Evolutionary conservation across 345 rosid genomes (phyloP), one percentile per base, ranked within the genome.

Genomic region (Melaleuca alternifolia): DNA sequence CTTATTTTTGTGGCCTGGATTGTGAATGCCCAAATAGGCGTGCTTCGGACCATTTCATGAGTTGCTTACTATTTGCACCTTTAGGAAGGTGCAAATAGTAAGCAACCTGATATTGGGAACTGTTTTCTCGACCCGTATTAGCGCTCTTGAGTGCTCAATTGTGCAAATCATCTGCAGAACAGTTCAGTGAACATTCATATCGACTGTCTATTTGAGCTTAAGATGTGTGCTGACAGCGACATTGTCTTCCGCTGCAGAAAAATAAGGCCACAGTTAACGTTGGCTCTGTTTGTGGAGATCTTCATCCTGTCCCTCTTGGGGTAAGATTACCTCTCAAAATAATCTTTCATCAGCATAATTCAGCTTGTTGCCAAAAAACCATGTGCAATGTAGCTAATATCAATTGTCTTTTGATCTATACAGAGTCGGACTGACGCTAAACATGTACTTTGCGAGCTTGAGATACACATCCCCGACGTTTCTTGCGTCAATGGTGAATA

Each of bases 221-320:
- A 11, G 30, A 37, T 6, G 61, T 10, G 13, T 56, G 20, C 28
- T 53, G 51, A n/a, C 2, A 2, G 51, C 21, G 10, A 30, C 28
- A 12, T 41, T 85, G 11, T 50, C 54, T 75, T 54, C 8, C 33
- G 48, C 59, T 89, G 92, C 93, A 95, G 98, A 85, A 91, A 94
- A 88, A 84, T 83, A 51, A 90, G 95, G 90, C 98, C 98, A 51
- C 91, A 89, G 91, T 83, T 94, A 83, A 94, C 98, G 10, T 3
- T 92, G n/a, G 88, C 86, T 57, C 94, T 95, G 83, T 89, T 95
- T 75, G 6, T 89, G 61, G 95, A 95, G 92, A 91, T 95, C 82
- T 93, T 92, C 86, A 83, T 95, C 57, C 93, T 95, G 76, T 92
- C 96, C 81, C 92, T 95, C 57, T 53, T 95, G 30, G 98, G 95